phyloP scores from a whole-genome alignment of 495 filamentous ascomycete genomes.

The Wilcoxina mikolae region DNA sequence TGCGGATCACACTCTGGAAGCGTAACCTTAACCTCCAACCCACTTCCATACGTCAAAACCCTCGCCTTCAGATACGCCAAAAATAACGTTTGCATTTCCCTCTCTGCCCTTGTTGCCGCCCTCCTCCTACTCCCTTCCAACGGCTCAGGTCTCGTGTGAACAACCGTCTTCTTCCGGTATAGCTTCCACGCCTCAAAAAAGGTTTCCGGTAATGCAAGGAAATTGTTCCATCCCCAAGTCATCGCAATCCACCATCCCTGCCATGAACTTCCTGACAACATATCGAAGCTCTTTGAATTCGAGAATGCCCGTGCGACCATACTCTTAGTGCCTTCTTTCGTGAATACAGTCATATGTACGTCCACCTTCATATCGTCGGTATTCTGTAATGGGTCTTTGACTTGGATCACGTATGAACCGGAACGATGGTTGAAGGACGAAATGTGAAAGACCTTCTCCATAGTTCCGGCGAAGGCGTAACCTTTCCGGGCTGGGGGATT shows the following conservation, averaged over 20 bases:
- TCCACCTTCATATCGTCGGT: slow-evolving; percentile 13
- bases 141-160: slow-evolving; percentile 26
- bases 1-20: slow-evolving; percentile 13
- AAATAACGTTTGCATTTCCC: slow-evolving; percentile 25
- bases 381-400: slow-evolving; percentile 17
- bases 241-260: slow-evolving; percentile 18
- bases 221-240: slow-evolving; percentile 27
- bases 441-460: slow-evolving; percentile 64
- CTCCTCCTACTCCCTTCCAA: slow-evolving; percentile 20
- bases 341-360: slow-evolving; percentile 26
- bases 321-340: slow-evolving; percentile 22
- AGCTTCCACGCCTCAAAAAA: slow-evolving; percentile 28
- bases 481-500: slow-evolving; percentile 12
- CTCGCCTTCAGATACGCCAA: slow-evolving; percentile 19
- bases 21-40: slow-evolving; percentile 20
- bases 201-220: slow-evolving; percentile 24
- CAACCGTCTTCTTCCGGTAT: slow-evolving; percentile 22
- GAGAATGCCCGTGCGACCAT: slow-evolving; percentile 28
- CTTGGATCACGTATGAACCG: slow-evolving; percentile 27
- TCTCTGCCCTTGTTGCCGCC: slow-evolving; percentile 22
- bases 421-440: slow-evolving; percentile 48
- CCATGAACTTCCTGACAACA: slow-evolving; percentile 18
- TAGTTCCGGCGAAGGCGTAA: slow-evolving; percentile 31
- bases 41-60: slow-evolving; percentile 15
- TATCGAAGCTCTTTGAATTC: slow-evolving; percentile 21